Conservation (phyloP, 2,329 filamentous ascomycete genomes). For the Penicillium paneum region DNA sequence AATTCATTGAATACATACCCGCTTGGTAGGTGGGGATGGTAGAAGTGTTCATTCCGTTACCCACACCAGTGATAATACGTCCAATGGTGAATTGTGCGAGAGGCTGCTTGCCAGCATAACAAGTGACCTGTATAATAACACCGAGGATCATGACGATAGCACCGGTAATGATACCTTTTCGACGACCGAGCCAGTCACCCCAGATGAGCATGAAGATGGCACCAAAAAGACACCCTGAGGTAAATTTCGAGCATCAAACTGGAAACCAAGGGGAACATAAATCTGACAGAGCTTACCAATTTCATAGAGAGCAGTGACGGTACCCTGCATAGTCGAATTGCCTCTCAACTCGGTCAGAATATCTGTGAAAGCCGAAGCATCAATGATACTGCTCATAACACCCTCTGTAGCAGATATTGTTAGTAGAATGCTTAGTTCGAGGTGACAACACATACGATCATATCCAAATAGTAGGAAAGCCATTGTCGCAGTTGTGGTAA, state of each 20-base stretch:
- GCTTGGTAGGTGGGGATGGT: conserved; percentile 50
- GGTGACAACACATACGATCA: conserved; percentile 37
- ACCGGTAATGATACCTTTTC: conserved; percentile 51
- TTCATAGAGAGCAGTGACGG: conserved; percentile 52
- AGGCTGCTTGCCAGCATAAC: conserved; percentile 30
- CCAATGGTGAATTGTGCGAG: conserved; percentile 50
- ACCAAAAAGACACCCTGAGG: conserved; percentile 27
- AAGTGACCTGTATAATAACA: conserved; percentile 20
- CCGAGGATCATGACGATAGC: conserved; percentile 46
- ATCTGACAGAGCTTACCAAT: conserved; percentile 33
- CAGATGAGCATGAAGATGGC: conserved; percentile 25
- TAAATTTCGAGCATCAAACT: not conserved
- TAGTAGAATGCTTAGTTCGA: not conserved
- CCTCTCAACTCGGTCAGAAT: conserved; percentile 18
- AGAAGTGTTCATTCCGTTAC: conserved; percentile 51
- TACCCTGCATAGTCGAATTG: conserved; percentile 47
- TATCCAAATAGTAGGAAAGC: conserved; percentile 59
- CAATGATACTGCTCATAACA: conserved; percentile 27
- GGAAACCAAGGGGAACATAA: too few relatives aligned
- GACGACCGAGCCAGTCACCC: conserved; percentile 28
- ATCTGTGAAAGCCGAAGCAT: conserved; percentile 20
- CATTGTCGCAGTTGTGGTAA: conserved; percentile 1
- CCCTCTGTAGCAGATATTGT: conserved; percentile 13
- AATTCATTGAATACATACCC: conserved; percentile 14
- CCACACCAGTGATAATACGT: conserved; percentile 47